Conservation (phyloP, 139 green algal genomes). For the Desmodesmus armatus region DNA sequence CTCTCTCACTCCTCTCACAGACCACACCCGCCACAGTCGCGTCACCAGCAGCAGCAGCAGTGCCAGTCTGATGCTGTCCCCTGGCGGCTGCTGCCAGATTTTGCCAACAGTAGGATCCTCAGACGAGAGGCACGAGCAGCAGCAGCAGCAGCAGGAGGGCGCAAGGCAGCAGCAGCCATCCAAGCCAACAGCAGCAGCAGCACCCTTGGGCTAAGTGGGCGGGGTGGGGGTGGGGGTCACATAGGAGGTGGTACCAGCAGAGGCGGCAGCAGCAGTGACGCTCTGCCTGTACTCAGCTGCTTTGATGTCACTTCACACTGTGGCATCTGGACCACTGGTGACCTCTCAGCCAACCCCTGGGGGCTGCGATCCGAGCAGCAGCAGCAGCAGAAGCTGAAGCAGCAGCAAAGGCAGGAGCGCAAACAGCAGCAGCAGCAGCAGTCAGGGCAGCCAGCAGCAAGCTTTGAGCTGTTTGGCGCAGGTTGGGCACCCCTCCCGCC, state of each 20-base stretch:
- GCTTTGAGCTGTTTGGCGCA: too few species aligned
- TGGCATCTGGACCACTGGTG: too few species aligned
- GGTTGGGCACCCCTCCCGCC: too few species aligned
- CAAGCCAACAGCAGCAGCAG: background rate
- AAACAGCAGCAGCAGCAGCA: background rate
- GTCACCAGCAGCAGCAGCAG: background rate
- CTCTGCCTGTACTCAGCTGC: background rate
- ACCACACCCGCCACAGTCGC: background rate
- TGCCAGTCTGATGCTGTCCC: background rate
- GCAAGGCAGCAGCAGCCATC: background rate
- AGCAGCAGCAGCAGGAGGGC: background rate
- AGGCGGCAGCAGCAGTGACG: too few species aligned
- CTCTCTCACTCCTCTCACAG: too few species aligned
- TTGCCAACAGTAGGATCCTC: too few species aligned
- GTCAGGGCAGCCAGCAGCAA: background rate
- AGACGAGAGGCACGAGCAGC: background rate
- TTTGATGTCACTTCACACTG: too few species aligned
- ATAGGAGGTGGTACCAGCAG: too few species aligned
- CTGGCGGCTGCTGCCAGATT: too few species aligned
- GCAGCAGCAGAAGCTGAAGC: background rate
- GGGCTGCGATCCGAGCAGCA: background rate
- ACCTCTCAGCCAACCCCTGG: too few species aligned
- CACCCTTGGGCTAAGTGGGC: too few species aligned
- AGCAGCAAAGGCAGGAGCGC: background rate
- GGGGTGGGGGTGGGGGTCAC: too few species aligned